A percentile compares a stretch with the other conserved stretches of the same genome.
Evolutionary conservation across 2,329 filamentous ascomycete species (phyloP).

Genomic region (Ophiocordyceps australis): DNA sequence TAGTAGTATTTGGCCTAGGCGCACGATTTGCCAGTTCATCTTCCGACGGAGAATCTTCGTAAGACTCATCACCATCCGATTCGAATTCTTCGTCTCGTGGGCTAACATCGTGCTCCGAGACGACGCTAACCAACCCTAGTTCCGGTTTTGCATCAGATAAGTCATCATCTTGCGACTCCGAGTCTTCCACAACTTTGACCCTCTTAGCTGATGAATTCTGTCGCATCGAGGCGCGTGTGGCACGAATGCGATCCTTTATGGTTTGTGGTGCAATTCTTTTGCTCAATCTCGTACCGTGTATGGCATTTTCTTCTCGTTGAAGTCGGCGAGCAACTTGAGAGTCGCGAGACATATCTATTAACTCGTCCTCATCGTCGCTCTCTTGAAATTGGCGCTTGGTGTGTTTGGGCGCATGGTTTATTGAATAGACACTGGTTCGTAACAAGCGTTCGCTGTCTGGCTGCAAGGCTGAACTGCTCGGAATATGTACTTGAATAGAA

Average conservation of each 20-base stretch:
- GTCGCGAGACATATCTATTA: constrained; percentile 9
- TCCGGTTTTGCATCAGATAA: too few species aligned
- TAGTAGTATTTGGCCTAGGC: too few species aligned
- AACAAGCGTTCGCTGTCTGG: constrained; percentile 11
- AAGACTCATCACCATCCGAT: constrained; percentile 11
- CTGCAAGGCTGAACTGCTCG: constrained; percentile 4
- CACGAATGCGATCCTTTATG: constrained; percentile 7
- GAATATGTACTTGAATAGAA: constrained; percentile 12
- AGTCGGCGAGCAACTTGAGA: constrained; percentile 14
- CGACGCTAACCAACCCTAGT: too few species aligned
- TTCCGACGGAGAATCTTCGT: too few species aligned
- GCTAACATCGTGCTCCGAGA: constrained; percentile 4
- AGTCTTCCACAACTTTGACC: constrained; percentile 8
- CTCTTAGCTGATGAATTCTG: constrained; percentile 11
- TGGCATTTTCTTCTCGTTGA: constrained; percentile 14
- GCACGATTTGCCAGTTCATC: too few species aligned
- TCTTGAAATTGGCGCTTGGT: too few species aligned
- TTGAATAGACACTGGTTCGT: constrained; percentile 25
- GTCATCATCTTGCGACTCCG: constrained; percentile 14
- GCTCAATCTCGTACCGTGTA: constrained; percentile 1
- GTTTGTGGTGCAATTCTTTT: too few species aligned
- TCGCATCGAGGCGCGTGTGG: constrained; percentile 4
- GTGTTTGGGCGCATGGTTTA: constrained; percentile 26
- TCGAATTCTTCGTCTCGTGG: constrained; percentile 4
- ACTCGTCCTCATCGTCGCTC: constrained; percentile 17